These are phyloP conservation scores for Xerocomus minutiporus DNA, from an alignment of 1,284 basidiomycete genomes.

Conservation along the genomic window DNA sequence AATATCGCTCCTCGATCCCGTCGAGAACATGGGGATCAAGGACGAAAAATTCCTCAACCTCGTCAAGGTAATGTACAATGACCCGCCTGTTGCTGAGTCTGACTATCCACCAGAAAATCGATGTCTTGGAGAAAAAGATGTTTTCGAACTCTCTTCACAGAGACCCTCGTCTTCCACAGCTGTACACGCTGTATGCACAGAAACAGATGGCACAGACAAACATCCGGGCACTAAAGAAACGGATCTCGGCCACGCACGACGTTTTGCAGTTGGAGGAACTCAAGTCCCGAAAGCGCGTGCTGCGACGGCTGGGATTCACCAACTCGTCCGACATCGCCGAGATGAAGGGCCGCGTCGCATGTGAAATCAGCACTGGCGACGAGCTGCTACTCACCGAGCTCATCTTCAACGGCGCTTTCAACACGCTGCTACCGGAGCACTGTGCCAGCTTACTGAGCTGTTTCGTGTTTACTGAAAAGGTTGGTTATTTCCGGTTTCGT, in stretches of 20 bases:
- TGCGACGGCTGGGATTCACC: constrained; percentile 90
- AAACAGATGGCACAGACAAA: constrained; percentile 73
- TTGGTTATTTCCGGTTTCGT: constrained; percentile 29
- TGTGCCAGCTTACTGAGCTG: constrained; percentile 91
- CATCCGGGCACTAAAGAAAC: constrained; percentile 76
- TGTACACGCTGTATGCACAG: constrained; percentile 76
- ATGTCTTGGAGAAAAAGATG: constrained; percentile 80
- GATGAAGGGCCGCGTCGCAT: constrained; percentile 97
- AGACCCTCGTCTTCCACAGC: constrained; percentile 68
- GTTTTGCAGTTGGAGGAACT: constrained; percentile 96
- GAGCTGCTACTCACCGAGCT: constrained; percentile 95
- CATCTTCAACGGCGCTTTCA: constrained; percentile 97
- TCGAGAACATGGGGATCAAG: constrained; percentile 95
- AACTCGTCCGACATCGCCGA: constrained; percentile 89
- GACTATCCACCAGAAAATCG: constrained; percentile 67
- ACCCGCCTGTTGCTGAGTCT: constrained; percentile 3
- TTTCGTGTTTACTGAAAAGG: constrained; percentile 98
- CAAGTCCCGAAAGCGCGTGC: constrained; percentile 90
- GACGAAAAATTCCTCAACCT: constrained; percentile 90
- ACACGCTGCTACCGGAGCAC: constrained; percentile 84
- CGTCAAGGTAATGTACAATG: constrained; percentile 56
- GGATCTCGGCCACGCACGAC: constrained; percentile 86
- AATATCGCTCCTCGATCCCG: constrained; percentile 84
- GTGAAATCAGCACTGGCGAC: constrained; percentile 97
- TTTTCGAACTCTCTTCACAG: constrained; percentile 71